Conservation (phyloP, 805 yeast species). For the Brettanomyces bruxellensis region DNA sequence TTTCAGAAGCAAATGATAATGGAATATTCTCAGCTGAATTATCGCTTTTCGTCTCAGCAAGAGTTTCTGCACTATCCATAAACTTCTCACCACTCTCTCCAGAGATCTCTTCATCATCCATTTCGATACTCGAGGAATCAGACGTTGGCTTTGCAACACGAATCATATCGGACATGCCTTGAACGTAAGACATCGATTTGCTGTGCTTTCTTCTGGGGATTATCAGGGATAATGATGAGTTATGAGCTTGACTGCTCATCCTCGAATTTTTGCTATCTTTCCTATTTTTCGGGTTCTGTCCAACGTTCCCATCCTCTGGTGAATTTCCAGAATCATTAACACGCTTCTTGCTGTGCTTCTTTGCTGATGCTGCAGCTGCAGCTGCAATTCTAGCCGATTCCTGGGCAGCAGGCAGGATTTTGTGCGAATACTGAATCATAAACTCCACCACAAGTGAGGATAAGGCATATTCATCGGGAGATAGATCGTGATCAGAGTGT, state of each 20-base stretch:
- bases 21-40: too few relatives aligned
- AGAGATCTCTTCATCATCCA: too few relatives aligned
- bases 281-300: not conserved
- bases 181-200: conserved; percentile 38
- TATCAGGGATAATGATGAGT: not conserved
- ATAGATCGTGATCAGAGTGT: conserved; percentile 87
- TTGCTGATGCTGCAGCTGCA: not conserved
- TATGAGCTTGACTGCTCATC: not conserved
- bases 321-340: not conserved
- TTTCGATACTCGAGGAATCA: too few relatives aligned
- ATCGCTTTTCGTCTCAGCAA: not conserved
- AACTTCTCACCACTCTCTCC: too few relatives aligned
- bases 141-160: conserved; percentile 16
- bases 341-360: not conserved
- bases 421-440: conserved; percentile 76
- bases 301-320: not conserved
- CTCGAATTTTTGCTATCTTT: not conserved
- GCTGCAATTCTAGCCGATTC: conserved; percentile 13
- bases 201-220: conserved; percentile 23
- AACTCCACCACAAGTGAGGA: conserved; percentile 84
- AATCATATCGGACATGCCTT: conserved; percentile 30
- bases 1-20: too few relatives aligned
- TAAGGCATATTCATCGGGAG: conserved; percentile 83
- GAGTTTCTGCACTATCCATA: not conserved
- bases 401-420: conserved; percentile 50